Base-by-base conservation (phyloP, 495 filamentous ascomycete species). In the Xylaria flabelliformis region DNA sequence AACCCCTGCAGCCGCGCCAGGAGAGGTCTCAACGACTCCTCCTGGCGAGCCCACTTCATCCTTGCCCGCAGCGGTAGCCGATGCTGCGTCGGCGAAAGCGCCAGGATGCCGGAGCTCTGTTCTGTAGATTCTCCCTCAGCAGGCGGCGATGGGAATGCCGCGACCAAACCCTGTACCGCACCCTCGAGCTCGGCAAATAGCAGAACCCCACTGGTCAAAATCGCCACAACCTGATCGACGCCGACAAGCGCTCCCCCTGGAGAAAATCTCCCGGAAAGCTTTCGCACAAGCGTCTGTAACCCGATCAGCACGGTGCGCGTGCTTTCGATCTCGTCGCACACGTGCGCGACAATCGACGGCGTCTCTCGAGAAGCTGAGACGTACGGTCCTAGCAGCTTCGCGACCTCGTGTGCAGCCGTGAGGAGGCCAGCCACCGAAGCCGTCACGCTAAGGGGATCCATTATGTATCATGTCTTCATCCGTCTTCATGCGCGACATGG, bases 131-230 rank as follows among this genome's bases (percentile, higher is more conserved):
- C 6, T 46, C 24, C 62, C 41, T 50, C 24, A 19, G n/a, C 0
- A 56, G 12, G 17, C 4, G 10, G 34, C 50, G 50, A 64, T 17
- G 24, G 5, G 6, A 19, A 53, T 7, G 19, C 24, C 10, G 39
- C 21, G 2, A 58, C 21, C 53, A 72, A 62, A 5, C 62, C 42
- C 2, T 51, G 55, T 15, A 76, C 72, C 17, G 48, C 48, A 4
- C 44, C 70, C 58, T 79, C 75, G 1, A 77, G 72, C 53, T 76
- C 75, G 32, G 75, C 77, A 66, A 77, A 79, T 5, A 77, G n/a
- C 4, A 77, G 36, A 26, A 79, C 75, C 12, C 77, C 77, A 41
- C 74, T 32, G n/a, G 73, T 74, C 26, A 79, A 51, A 19, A 77
- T 69, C 7, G 70, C 74, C 4, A 77, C 44, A 19, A 79, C 36